phyloP scores from a whole-genome alignment of 306 rosid genomes.

The Inga laurina region DNA sequence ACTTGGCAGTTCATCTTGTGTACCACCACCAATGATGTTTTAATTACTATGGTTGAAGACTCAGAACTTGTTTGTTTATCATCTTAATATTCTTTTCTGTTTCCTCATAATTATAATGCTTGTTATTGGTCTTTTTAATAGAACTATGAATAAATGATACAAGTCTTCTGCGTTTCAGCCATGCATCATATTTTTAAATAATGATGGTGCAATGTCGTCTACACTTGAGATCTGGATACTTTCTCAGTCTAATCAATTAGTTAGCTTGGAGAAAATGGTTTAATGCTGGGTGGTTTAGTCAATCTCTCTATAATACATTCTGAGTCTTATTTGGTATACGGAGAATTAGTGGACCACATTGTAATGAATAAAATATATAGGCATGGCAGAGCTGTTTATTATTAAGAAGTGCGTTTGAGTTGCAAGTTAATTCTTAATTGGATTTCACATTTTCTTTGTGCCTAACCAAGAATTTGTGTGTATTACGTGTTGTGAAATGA shows the following conservation, averaged over 20 bases:
- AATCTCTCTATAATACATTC: not conserved
- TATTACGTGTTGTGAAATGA: not conserved
- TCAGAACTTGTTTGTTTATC: not conserved
- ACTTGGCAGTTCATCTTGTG: not conserved
- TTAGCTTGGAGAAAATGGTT: not conserved
- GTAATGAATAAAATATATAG: not conserved
- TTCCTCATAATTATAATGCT: not conserved
- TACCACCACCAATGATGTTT: not conserved
- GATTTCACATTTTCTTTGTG: not conserved
- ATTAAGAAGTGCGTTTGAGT: not conserved
- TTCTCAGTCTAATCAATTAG: not conserved
- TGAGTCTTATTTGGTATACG: not conserved
- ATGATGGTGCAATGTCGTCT: not conserved
- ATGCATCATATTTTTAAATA: not conserved
- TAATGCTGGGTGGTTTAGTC: no score
- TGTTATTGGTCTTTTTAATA: not conserved
- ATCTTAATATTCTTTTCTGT: not conserved
- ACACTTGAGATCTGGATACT: not conserved
- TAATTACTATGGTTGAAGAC: not conserved
- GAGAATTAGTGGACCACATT: not conserved
- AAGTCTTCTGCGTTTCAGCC: not conserved
- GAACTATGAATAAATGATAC: not conserved
- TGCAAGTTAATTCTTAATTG: not conserved
- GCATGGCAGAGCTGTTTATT: not conserved
- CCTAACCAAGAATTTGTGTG: not conserved